phyloP scores from a whole-genome alignment of 2,329 filamentous ascomycete genomes.

The Basipetospora chlamydospora region DNA sequence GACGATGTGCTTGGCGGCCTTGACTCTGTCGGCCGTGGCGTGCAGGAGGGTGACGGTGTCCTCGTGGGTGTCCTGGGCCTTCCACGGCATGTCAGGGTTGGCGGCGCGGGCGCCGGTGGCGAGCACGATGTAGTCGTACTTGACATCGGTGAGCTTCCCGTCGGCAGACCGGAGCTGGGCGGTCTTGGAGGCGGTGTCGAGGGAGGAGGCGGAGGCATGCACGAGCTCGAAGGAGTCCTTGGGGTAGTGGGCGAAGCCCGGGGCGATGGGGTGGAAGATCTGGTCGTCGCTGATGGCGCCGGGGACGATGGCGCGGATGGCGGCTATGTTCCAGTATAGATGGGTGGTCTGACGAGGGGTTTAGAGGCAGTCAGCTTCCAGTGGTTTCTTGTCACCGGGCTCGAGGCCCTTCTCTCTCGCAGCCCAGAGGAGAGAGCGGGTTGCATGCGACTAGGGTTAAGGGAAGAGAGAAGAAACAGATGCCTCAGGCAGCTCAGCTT shows the following conservation, averaged over 20 bases:
- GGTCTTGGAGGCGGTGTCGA: conserved; percentile 24
- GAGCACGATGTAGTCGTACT: conserved; percentile 43
- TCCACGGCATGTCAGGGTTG: conserved; percentile 33
- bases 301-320: conserved; percentile 40
- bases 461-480: too few relatives aligned
- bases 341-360: conserved; percentile 30
- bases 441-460: not conserved
- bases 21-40: conserved; percentile 24
- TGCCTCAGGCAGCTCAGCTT: too few relatives aligned
- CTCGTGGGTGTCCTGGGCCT: conserved; percentile 31
- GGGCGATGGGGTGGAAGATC: conserved; percentile 32
- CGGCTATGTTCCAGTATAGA: conserved; percentile 44
- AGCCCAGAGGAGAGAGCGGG: not conserved
- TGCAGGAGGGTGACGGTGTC: conserved; percentile 26
- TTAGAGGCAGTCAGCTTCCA: not conserved
- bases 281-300: conserved; percentile 32
- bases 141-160: conserved; percentile 17
- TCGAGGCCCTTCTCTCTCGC: not conserved
- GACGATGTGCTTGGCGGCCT: conserved; percentile 33
- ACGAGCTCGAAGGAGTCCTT: conserved; percentile 34
- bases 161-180: conserved; percentile 22
- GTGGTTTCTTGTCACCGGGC: not conserved
- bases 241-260: conserved; percentile 35
- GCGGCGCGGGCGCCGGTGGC: conserved; percentile 36
- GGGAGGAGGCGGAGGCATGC: conserved; percentile 29